Evolutionary conservation across 768 basidiomycete genomes (phyloP).

Genomic region (Trametes gibbosa): DNA sequence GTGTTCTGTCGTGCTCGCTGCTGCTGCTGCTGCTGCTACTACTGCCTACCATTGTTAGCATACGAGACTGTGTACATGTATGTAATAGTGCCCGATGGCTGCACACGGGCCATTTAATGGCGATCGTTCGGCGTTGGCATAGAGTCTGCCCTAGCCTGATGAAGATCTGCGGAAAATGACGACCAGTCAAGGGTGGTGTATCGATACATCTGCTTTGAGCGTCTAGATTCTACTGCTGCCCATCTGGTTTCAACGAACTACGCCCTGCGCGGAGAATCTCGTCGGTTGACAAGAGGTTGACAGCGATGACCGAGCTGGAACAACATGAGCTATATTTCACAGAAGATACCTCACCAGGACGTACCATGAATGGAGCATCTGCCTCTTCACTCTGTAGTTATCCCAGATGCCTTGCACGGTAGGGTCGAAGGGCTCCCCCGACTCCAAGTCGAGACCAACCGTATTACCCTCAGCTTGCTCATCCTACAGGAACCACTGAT

Average conservation of each 20-base stretch:
- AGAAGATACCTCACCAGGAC: conserved; percentile 25
- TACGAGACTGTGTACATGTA: conserved; percentile 16
- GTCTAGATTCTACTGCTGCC: conserved; percentile 43
- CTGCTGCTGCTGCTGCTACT: conserved; percentile 2
- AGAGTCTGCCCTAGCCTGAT: neutral
- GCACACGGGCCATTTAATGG: conserved; percentile 14
- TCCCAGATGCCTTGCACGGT: conserved; percentile 97
- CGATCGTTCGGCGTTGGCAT: neutral
- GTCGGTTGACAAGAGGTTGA: conserved; percentile 93
- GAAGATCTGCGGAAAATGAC: no score
- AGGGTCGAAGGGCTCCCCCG: conserved; percentile 96
- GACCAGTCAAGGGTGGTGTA: neutral
- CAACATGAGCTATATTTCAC: conserved; percentile 22
- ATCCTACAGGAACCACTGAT: conserved; percentile 47
- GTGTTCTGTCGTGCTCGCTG: conserved; percentile 3
- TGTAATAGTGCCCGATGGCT: conserved; percentile 15
- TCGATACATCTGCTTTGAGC: conserved; percentile 6
- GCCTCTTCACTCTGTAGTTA: conserved; percentile 97
- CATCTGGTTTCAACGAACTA: conserved; percentile 83
- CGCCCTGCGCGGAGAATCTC: conserved; percentile 91
- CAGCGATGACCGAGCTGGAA: conserved; percentile 83
- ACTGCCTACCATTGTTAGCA: conserved; percentile 2
- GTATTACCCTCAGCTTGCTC: conserved; percentile 92
- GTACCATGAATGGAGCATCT: conserved; percentile 97
- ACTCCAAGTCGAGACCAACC: conserved; percentile 88